Percentiles rank a stretch among this genome's conserved stretches.
Evolutionary conservation across 2,329 filamentous ascomycete genomes (phyloP).

Genomic region (Metarhizium anisopliae): DNA sequence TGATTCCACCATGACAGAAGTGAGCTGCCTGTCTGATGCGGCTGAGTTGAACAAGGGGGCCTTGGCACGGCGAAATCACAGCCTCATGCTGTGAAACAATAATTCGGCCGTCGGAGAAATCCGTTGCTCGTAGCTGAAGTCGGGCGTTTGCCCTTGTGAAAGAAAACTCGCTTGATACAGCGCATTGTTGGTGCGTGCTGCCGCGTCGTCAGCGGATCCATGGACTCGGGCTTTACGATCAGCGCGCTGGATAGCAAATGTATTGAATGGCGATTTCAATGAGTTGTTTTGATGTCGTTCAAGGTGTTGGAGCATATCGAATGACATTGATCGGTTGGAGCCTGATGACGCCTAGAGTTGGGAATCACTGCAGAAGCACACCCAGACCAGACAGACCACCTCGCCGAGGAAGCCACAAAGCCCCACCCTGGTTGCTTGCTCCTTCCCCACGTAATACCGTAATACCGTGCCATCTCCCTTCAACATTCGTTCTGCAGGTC

Average conservation of each 20-base stretch:
- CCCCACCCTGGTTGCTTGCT: background rate
- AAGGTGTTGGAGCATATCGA: no score
- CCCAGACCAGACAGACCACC: background rate
- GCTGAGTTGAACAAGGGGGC: background rate
- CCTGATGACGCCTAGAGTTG: no score
- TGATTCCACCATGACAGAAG: background rate
- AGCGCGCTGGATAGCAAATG: no score
- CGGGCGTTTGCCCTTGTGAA: background rate
- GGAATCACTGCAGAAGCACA: no score
- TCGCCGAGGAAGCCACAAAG: background rate
- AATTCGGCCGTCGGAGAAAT: background rate
- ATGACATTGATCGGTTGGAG: no score
- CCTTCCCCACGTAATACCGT: background rate
- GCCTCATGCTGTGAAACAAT: background rate
- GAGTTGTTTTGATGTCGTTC: no score
- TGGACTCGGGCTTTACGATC: no score
- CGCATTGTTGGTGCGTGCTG: no score
- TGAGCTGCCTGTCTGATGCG: background rate
- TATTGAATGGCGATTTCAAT: no score
- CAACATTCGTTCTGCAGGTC: background rate
- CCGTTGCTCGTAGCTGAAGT: background rate
- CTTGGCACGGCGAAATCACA: background rate
- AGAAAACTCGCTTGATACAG: no score
- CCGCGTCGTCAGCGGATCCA: no score
- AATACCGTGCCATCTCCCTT: background rate